Evolutionary conservation across 2,329 filamentous ascomycete species (phyloP), one percentile per base, ranked within the genome.

Genomic region (Rhexocercosporidium sp.): DNA sequence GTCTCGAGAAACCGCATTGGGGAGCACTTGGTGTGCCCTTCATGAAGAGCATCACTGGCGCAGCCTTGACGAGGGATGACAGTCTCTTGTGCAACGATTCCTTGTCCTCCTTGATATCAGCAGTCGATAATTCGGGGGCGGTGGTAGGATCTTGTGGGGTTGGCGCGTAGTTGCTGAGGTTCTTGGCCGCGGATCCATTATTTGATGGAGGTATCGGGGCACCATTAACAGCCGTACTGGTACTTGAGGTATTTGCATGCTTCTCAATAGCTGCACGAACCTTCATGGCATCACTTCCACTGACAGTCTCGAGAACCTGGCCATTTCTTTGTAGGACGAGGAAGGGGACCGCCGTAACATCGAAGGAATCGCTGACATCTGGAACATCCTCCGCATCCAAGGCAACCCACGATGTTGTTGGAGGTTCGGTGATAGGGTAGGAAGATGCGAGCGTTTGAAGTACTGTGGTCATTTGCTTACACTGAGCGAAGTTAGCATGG

Each of bases 11-110:
- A 2, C 96, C 94, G 76, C 94, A 97, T 80, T 97, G 92, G 0
- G 94, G 94, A 37, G 88, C 86, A 71, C 90, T 92, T 0, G 94
- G 94, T 2, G 93, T 96, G n/a, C 94, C 94, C 83, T 97, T 97
- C 93, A 97, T 97, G 81, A 99, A 99, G 31, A 99, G 84, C 96
- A 99, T 99, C 37, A 99, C 94, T 0, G 94, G 93, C 37, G 96
- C 95, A 5, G 96, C 96, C 82, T 95, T 97, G 72, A 98, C 95
- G 41, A 99, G 85, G 73, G 96, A 92, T 22, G 82, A 86, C 44
- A 99, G 84, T 37, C 95, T 86, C 79, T 91, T 90, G 79, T 93
- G 90, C 63, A 99, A 82, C 72, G 96, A 94, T 78, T 97, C 93
- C 81, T 95, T 95, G 59, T 86, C 85, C 79, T 89, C 85, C 65